Percentiles rank a stretch among this genome's conserved stretches.
phyloP scores from a whole-genome alignment of 768 basidiomycete species.

The Psilocybe cyanescens region DNA sequence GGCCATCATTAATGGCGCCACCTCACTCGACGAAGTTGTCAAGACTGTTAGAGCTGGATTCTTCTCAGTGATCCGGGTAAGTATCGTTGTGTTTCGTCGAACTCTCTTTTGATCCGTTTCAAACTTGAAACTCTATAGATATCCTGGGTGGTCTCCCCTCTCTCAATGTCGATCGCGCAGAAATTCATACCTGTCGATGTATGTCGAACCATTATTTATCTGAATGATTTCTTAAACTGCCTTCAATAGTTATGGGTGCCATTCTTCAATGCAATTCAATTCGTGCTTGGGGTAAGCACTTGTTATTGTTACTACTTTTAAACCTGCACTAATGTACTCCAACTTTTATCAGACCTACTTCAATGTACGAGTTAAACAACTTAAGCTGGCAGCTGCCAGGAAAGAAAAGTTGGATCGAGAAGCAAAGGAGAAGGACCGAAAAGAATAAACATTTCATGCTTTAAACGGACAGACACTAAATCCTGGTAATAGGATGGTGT shows the following conservation, averaged over 20 bases:
- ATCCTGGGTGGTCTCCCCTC: constrained; percentile 79
- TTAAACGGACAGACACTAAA: too few relatives aligned
- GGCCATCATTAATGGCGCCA: constrained; percentile 85
- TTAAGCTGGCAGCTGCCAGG: constrained; percentile 55
- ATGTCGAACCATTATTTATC: constrained; percentile 16
- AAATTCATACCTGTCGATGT: constrained; percentile 80
- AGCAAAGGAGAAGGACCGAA: constrained; percentile 30
- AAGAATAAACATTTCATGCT: constrained; percentile 13
- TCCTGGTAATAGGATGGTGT: too few relatives aligned
- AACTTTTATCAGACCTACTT: constrained; percentile 59
- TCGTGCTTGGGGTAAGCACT: constrained; percentile 70
- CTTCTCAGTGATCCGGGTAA: constrained; percentile 71
- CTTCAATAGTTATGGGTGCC: constrained; percentile 77
- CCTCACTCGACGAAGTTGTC: constrained; percentile 61
- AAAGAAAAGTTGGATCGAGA: constrained; percentile 43
- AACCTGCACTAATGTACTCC: constrained; percentile 8
- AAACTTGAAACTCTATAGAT: constrained; percentile 46
- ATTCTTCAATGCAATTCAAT: constrained; percentile 82
- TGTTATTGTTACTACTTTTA: neutral
- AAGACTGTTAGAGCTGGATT: constrained; percentile 76
- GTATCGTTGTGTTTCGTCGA: constrained; percentile 19
- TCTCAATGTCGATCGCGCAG: constrained; percentile 78
- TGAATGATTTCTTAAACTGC: neutral
- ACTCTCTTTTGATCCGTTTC: neutral
- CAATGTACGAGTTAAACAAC: constrained; percentile 72